Conservation (phyloP, 164 flowering plant genomes). For the Taxillus chinensis region DNA sequence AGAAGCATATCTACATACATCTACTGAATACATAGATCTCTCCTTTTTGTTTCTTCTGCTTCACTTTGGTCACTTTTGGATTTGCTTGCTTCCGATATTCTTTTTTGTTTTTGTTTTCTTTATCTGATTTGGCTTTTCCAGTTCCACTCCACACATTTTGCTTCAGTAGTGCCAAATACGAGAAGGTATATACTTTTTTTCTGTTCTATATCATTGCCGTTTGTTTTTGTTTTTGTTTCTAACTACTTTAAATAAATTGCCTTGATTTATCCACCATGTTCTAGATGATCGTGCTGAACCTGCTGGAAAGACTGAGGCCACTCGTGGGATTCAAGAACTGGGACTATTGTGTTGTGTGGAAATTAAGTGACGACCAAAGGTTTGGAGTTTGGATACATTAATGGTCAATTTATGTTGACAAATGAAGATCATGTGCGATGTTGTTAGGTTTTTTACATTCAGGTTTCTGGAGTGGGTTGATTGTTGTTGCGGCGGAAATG, state of each 20-base stretch:
- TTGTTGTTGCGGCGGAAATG: constrained; percentile 72
- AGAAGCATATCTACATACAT: neutral
- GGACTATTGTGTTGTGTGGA: constrained; percentile 84
- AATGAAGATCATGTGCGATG: no score
- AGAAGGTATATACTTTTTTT: constrained; percentile 1
- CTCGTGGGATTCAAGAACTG: constrained; percentile 51
- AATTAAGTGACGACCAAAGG: constrained; percentile 68
- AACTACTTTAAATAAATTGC: no score
- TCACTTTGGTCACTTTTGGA: constrained; percentile 1
- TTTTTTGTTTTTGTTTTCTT: constrained; percentile 6
- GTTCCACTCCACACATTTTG: neutral
- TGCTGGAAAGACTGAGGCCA: constrained; percentile 57
- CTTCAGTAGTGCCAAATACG: neutral
- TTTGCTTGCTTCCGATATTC: neutral
- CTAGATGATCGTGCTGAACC: constrained; percentile 18
- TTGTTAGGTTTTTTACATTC: neutral
- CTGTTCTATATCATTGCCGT: constrained; percentile 1
- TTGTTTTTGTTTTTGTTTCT: neutral
- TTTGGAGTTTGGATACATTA: constrained; percentile 3
- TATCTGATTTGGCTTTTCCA: neutral
- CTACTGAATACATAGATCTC: constrained; percentile 8
- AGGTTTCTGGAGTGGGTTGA: constrained; percentile 64
- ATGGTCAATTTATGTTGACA: no score
- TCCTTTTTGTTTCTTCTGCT: constrained; percentile 7
- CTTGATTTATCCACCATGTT: no score